Evolutionary conservation across 129 eudicot species (phyloP).

Genomic region (Flaveria linearis): DNA sequence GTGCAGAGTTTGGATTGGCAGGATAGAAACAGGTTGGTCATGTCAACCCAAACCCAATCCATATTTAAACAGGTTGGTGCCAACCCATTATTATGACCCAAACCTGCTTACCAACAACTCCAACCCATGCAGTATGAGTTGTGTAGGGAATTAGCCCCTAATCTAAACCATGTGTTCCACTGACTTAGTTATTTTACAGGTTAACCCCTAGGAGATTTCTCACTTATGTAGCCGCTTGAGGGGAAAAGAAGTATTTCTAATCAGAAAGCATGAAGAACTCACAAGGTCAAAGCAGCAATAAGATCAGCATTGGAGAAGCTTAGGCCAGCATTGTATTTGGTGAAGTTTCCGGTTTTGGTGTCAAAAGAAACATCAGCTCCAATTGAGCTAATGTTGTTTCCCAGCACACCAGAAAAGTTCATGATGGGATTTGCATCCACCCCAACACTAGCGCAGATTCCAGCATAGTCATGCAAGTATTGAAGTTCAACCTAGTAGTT

Average conservation of each 20-base stretch:
- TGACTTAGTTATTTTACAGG: not conserved
- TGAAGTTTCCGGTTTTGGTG: slow-evolving; percentile 65
- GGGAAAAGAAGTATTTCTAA: not conserved
- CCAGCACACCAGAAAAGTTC: slow-evolving; percentile 77
- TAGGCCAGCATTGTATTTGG: slow-evolving; percentile 68
- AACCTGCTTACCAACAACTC: not conserved
- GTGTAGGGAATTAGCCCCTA: too few relatives aligned
- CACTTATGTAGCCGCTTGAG: not conserved
- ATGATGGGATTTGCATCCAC: slow-evolving; percentile 78
- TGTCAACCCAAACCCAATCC: not conserved
- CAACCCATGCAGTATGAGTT: not conserved
- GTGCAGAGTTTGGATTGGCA: not conserved
- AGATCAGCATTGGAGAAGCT: slow-evolving; percentile 70
- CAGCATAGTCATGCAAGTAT: slow-evolving; percentile 83
- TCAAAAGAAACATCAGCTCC: slow-evolving; percentile 81
- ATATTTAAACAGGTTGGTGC: too few relatives aligned
- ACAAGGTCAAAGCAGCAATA: slow-evolving; percentile 75
- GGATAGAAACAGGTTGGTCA: not conserved
- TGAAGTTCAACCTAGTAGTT: slow-evolving; percentile 70
- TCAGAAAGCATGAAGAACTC: slow-evolving; percentile 34
- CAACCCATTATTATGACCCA: not conserved
- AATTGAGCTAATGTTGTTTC: slow-evolving; percentile 50
- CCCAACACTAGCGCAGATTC: slow-evolving; percentile 72
- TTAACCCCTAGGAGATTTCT: not conserved
- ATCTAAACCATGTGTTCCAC: not conserved